Evolutionary conservation across 2,329 filamentous ascomycete genomes (phyloP), one percentile per base, ranked within the genome.

Genomic region (Sclerotinia nivalis): DNA sequence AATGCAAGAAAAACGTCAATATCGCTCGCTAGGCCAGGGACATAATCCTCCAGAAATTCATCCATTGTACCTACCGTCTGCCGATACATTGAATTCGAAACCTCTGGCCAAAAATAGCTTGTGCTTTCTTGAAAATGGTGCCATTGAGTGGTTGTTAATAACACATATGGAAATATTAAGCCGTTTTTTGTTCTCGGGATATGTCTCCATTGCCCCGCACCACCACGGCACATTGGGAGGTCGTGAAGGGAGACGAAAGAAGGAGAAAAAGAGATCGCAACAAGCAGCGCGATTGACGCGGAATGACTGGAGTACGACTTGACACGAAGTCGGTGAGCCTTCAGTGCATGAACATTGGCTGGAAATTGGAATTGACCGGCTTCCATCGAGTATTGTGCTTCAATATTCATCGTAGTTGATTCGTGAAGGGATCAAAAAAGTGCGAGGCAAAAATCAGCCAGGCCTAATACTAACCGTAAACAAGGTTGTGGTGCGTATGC

Each of bases 401-500:
- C 60, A 40, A 69, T 71, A 66, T 69, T 68, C 61, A 65, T 69
- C 20, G 62, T 69, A 68, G 71, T 65, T 64, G 61, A 64, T 64
- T 64, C 61, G 61, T 50, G 61, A 71, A 74, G 56, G 74, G 73
- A 66, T 52, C 61, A 72, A 71, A 72, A 76, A 74, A 62, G 73
- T 67, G 75, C 72, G 74, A 78, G 72, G 75, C 71, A 76, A 71
- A 52, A 40, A 70, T 69, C 73, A 74, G 73, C 71, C 73, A 74
- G 73, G 59, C 25, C 49, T 64, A 73, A 75, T 74, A 74, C 73
- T 73, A 75, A 73, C 76, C 75, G 76, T 73, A 72, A 77, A 79
- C 75, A 76, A 76, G 76, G 75, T 78, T 78, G 72, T 87, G 85
- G 58, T 69, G 67, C 67, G 58, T 69, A 69, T 86, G 82, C 82